These are phyloP conservation scores for Blastomyces emzantsi DNA, from an alignment of 2,329 filamentous ascomycete genomes.

Conservation along the genomic window DNA sequence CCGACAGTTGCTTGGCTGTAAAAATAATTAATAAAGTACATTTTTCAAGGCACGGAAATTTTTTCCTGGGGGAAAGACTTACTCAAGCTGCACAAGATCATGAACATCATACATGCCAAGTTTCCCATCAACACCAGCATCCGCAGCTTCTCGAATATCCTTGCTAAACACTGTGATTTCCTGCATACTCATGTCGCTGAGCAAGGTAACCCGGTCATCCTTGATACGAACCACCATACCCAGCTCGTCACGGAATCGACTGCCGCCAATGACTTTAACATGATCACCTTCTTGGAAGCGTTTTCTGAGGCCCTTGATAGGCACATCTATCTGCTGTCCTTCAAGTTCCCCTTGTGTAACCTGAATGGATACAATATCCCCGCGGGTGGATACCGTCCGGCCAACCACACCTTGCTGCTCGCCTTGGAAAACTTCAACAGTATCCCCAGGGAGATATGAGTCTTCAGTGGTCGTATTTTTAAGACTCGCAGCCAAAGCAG, in stretches of 20 bases:
- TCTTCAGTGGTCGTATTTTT: constrained; percentile 75
- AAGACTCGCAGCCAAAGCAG: constrained; percentile 79
- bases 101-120: constrained; percentile 87
- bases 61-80: constrained; percentile 26
- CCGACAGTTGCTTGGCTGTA: constrained; percentile 71
- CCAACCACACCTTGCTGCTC: constrained; percentile 90
- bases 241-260: constrained; percentile 87
- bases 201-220: constrained; percentile 82
- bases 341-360: constrained; percentile 74
- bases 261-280: constrained; percentile 96
- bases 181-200: constrained; percentile 85
- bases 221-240: constrained; percentile 94
- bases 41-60: background rate
- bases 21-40: background rate
- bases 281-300: constrained; percentile 90
- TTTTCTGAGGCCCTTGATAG: constrained; percentile 85
- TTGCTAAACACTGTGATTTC: constrained; percentile 98
- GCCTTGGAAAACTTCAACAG: constrained; percentile 93
- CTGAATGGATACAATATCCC: constrained; percentile 82
- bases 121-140: constrained; percentile 73
- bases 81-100: constrained; percentile 88
- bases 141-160: constrained; percentile 84
- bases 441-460: constrained; percentile 82
- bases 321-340: constrained; percentile 84
- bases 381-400: constrained; percentile 73